These are phyloP conservation scores for Albugo laibachii DNA, from an alignment of 352 stramenopile genomes.

Conservation along the genomic window DNA sequence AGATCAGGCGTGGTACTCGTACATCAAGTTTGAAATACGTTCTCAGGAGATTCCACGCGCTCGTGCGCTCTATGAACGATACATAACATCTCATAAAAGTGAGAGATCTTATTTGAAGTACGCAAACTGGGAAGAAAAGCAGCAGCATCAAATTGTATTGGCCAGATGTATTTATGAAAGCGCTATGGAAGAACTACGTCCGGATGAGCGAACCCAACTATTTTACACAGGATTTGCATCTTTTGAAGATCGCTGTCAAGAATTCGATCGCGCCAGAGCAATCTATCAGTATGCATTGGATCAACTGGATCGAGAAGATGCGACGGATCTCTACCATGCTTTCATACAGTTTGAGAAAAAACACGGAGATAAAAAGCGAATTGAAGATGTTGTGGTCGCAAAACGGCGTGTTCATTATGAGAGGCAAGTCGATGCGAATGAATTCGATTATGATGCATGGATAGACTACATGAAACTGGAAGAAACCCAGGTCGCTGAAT, in stretches of 20 bases:
- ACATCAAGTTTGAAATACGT: conserved; percentile 96
- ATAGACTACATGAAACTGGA: conserved; percentile 98
- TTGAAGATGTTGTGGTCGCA: conserved; percentile 90
- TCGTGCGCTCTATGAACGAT: conserved; percentile 86
- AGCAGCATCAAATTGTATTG: conserved; percentile 83
- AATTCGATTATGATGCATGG: conserved; percentile 96
- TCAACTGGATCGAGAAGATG: conserved; percentile 61
- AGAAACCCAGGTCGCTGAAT: conserved; percentile 26
- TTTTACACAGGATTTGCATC: conserved; percentile 89
- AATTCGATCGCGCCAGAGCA: conserved; percentile 79
- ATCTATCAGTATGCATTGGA: conserved; percentile 80
- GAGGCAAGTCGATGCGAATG: conserved; percentile 73
- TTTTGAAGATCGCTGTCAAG: conserved; percentile 95
- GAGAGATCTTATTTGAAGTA: conserved; percentile 94
- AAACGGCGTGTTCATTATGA: conserved; percentile 93
- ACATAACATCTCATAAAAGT: conserved; percentile 81
- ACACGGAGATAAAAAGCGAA: conserved; percentile 88
- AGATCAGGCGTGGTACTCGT: conserved; percentile 95
- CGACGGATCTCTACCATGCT: conserved; percentile 87
- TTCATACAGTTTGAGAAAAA: conserved; percentile 99
- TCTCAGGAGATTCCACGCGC: conserved; percentile 72
- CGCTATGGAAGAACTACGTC: conserved; percentile 79
- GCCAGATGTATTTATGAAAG: conserved; percentile 91
- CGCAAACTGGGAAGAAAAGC: conserved; percentile 94
- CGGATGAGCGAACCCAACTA: conserved; percentile 59